Percentiles rank a stretch among this genome's conserved stretches.
Evolutionary conservation across 371 early-diverging fungal species (phyloP).

Genomic region (Synchytrium microbalum): DNA sequence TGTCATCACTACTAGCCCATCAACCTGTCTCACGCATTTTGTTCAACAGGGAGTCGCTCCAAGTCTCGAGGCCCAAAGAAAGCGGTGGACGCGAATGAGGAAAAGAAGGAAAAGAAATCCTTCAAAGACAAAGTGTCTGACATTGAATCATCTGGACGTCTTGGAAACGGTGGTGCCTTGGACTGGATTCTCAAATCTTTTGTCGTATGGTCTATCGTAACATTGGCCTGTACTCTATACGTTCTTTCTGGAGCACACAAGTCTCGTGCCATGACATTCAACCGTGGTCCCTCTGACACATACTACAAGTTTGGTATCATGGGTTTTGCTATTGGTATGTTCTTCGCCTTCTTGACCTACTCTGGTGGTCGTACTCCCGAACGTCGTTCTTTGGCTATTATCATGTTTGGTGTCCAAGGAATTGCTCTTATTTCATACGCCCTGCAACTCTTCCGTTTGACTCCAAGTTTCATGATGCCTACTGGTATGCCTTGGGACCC

Average conservation of each 20-base stretch:
- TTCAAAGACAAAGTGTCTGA: too few relatives aligned
- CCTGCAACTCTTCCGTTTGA: constrained; percentile 13
- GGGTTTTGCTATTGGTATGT: constrained; percentile 9
- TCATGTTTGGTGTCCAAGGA: constrained; percentile 4
- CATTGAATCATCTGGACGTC: too few relatives aligned
- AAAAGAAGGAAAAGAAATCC: too few relatives aligned
- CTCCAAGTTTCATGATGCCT: constrained; percentile 17
- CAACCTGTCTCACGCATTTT: too few relatives aligned
- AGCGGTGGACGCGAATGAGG: too few relatives aligned
- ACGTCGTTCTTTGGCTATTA: not conserved
- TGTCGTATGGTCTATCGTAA: not conserved
- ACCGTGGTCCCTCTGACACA: constrained; percentile 20
- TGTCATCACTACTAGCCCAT: too few relatives aligned
- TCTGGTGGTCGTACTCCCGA: not conserved
- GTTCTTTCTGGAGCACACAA: not conserved
- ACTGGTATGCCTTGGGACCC: constrained; percentile 27
- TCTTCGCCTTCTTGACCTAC: too few relatives aligned
- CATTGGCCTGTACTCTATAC: not conserved
- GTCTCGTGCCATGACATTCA: constrained; percentile 6
- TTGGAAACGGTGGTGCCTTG: not conserved
- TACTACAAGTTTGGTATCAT: constrained; percentile 22
- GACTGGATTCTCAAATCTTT: not conserved
- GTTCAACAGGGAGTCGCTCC: too few relatives aligned
- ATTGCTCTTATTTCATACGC: constrained; percentile 17
- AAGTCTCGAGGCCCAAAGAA: too few relatives aligned